Base-by-base conservation (phyloP, 2,329 filamentous ascomycete species). In the Trichoderma gracile region DNA sequence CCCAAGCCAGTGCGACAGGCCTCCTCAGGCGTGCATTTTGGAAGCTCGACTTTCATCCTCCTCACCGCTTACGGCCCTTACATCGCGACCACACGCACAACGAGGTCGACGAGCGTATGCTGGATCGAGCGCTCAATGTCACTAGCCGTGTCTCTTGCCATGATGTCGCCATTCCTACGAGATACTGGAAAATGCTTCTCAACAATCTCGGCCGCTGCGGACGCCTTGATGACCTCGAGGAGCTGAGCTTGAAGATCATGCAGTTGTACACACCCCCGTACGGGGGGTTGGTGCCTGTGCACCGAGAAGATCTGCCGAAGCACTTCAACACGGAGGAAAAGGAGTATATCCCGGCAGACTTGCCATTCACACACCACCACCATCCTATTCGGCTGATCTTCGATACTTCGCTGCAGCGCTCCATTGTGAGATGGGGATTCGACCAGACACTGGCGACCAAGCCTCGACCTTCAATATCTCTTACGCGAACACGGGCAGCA, bases 351-450 rank as follows among this genome's bases (percentile, higher is more conserved):
- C 75, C 72, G 17, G 72, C 69, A 27, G 82, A 84, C 61, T 71
- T 85, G 14, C 75, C 78, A 1, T 71, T 77, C 25, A 66, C 67
- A 10, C 77, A 79, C 59, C 74, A 72, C 1, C 69, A 76, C 14
- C 83, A 86, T 65, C 83, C 83, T 2, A 63, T 85, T 7, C 77
- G 75, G 46, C 75, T 75, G 43, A 73, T 86, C 21, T 84, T 86
- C 66, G 73, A 77, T 47, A 56, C 66, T 12, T 70, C 69, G 27
- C 64, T 84, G 21, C 73, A 82, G 59, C 72, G 74, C 1, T 70
- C 72, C 2, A 75, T 84, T 17, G 67, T 83, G 9, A 74, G 80
- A 42, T 82, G 79, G 76, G 78, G 79, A 0, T 84, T 84, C 62
- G 74, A 79, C 63, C 71, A 75, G 56, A 75, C 72, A 14, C 59